Base-by-base conservation (phyloP, 192 early-diverging fungal species). In the Paraglomus brasilianum region DNA sequence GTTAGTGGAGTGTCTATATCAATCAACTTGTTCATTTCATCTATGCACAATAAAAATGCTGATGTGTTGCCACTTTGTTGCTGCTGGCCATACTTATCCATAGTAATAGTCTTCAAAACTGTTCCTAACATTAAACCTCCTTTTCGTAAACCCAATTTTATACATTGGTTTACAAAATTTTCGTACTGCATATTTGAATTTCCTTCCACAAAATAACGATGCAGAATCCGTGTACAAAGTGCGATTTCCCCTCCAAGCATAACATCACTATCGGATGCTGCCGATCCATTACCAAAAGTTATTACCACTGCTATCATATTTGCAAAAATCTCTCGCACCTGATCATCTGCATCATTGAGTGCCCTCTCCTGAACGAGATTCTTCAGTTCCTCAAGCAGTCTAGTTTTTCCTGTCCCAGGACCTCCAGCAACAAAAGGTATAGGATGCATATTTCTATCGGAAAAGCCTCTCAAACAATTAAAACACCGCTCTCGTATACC, bases 31-130 rank as follows among this genome's bases (percentile, higher is more conserved):
- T 61, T 61, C 5, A 61, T 43, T 0, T 61, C 41, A 61, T 61
- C 41, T 1, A 61, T 61, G 1, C n/a, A 14, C 41, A 61, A 15
- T 5, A 61, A 15, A 43, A 61, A 44, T 61, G n/a, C 59, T n/a
- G n/a, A 4, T 44, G 6, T 1, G 41, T 61, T 8, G n/a, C 4
- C 1, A 8, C 19, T 19, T 61, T 61, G n/a, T 61, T 61, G n/a
- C 3, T n/a, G n/a, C n/a, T n/a, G n/a, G n/a, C n/a, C n/a, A n/a
- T n/a, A 42, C 9, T 22, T 57, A 14, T 5, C 15, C 40, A 44
- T 44, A 61, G 41, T 44, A 43, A 61, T 61, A 43, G 59, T 17
- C 19, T 61, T 39, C 21, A 61, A 61, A 61, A 17, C 59, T 44
- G 9, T 0, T 8, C 0, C 8, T 8, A 61, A 45, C 1, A 0